Conservation (phyloP, 129 eudicot genomes). For the Pulicaria dysenterica region DNA sequence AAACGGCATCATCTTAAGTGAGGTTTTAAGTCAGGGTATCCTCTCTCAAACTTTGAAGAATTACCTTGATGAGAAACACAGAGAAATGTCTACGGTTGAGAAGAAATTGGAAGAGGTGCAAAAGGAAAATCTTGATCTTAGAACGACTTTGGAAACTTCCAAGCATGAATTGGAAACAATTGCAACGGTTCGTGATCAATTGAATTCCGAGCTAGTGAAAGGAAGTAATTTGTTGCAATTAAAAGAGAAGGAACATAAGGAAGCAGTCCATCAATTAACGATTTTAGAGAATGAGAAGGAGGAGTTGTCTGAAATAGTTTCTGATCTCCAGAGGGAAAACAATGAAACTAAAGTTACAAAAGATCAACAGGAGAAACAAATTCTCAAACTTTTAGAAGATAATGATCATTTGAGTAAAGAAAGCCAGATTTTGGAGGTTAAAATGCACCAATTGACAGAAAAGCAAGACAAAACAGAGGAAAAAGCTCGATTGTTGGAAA, state of each 20-base stretch:
- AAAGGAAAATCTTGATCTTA: constrained; percentile 50
- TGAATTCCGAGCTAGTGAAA: constrained; percentile 47
- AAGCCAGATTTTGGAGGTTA: constrained; percentile 38
- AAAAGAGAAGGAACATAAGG: constrained; percentile 54
- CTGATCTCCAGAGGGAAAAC: constrained; percentile 44
- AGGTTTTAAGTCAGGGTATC: constrained; percentile 47
- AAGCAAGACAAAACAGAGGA: constrained; percentile 38
- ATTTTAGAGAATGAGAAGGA: constrained; percentile 46
- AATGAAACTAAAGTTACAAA: constrained; percentile 35
- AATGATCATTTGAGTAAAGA: constrained; percentile 43
- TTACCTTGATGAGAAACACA: constrained; percentile 49
- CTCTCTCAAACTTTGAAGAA: constrained; percentile 52
- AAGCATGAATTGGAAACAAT: constrained; percentile 53
- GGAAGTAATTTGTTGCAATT: constrained; percentile 38
- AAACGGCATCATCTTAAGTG: constrained; percentile 36
- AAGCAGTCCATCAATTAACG: constrained; percentile 47
- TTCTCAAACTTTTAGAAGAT: constrained; percentile 45
- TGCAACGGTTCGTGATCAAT: constrained; percentile 34
- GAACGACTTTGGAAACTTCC: constrained; percentile 49
- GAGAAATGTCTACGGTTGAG: constrained; percentile 34
- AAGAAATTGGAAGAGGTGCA: constrained; percentile 49
- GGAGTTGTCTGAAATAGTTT: constrained; percentile 40
- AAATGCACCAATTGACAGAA: constrained; percentile 46
- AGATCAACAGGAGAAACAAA: constrained; percentile 46
- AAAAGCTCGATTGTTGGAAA: constrained; percentile 56